Base-by-base conservation (phyloP, 2,329 filamentous ascomycete genomes). In the Aotearoamyces nothofagi region DNA sequence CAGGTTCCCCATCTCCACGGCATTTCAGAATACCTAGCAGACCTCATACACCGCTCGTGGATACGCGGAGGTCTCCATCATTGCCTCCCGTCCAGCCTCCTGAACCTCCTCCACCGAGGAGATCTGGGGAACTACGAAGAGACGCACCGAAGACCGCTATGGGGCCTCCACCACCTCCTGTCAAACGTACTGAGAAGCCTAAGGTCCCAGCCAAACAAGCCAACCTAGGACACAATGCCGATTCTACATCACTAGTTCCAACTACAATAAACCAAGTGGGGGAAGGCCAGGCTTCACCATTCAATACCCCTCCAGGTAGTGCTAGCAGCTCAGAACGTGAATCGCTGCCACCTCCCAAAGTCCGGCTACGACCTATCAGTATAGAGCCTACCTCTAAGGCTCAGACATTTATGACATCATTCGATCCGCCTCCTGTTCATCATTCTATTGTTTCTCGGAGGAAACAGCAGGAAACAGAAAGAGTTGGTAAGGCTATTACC, bases 241-340 rank as follows among this genome's bases (percentile, higher is more conserved):
- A 59, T 22, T 32, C 33, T 15, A 37, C 37, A n/a, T 36, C 34
- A 9, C 33, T 45, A 4, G 39, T 39, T 12, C 42, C 44, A 23
- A 24, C 26, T 17, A 23, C 35, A 14, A 26, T 34, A 11, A 11
- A 11, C 15, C 30, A 30, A 22, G 20, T 23, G 22, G 15, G 17
- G 11, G 31, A 32, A 4, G 43, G 47, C 5, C 37, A 27, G 44
- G 47, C 73, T 0, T 93, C 87, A 1, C 86, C 87, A 0, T 93
- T 94, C 47, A 84, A 64, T 44, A 93, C 83, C 19, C 84, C 84
- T 11, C 83, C 86, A 0, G 75, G 72, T 40, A 87, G 78, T 46
- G 67, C 69, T 4, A 72, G 68, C 32, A 76, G 65, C 30, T 49
- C 58, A 0, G 58, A 64, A n/a, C 55, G 57, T n/a, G 54, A 56